Evolutionary conservation across 2,329 filamentous ascomycete genomes (phyloP).

Genomic region (Fusarium sp.): DNA sequence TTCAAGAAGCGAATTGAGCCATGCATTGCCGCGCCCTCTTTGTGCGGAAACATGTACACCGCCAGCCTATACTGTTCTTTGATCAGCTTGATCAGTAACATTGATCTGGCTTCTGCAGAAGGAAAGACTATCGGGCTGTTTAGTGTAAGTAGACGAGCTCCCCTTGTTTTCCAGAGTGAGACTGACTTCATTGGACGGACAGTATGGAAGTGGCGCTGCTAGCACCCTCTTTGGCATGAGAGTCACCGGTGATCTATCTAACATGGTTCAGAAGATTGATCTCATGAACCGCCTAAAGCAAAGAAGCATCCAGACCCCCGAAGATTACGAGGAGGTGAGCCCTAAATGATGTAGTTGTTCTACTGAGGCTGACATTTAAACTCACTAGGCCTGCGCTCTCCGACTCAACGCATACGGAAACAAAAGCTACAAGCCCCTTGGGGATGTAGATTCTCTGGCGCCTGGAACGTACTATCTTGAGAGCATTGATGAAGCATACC

Average conservation of each 20-base stretch:
- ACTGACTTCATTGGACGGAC: not conserved
- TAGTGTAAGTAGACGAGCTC: not conserved
- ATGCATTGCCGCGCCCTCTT: not conserved
- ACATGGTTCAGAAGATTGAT: not conserved
- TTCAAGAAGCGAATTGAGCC: not conserved
- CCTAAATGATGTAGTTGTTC: not conserved
- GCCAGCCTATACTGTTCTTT: not conserved
- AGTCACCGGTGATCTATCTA: not conserved
- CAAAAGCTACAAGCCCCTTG: not conserved
- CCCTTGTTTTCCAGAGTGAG: not conserved
- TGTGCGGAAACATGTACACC: not conserved
- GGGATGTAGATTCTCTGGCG: not conserved
- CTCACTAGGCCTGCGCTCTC: not conserved
- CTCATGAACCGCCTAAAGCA: not conserved
- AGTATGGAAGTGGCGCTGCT: not conserved
- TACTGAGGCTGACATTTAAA: not conserved
- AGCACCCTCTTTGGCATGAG: not conserved
- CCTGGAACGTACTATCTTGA: not conserved
- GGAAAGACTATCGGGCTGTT: not conserved
- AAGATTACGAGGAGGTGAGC: not conserved
- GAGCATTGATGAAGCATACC: not conserved
- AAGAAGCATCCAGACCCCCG: not conserved
- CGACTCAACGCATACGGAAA: not conserved
- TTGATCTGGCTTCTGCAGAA: not conserved
- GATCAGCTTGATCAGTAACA: not conserved